Evolutionary conservation across 2,329 filamentous ascomycete genomes (phyloP).

Genomic region (Aaosphaeria pasadenensis): DNA sequence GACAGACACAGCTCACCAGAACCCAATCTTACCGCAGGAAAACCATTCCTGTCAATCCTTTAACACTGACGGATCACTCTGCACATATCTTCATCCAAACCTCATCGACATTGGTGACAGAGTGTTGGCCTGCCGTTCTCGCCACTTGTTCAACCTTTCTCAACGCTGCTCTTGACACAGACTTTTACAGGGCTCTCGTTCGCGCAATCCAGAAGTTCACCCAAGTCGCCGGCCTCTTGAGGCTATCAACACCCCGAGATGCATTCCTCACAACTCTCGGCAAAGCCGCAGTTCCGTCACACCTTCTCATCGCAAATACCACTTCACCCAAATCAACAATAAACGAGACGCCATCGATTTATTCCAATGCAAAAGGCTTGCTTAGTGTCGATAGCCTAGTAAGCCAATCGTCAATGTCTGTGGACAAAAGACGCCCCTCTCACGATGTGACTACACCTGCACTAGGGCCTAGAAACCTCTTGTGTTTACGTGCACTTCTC

Average conservation of each 20-base stretch:
- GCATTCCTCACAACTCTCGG: constrained; percentile 91
- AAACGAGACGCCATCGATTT: constrained; percentile 56
- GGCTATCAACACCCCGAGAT: constrained; percentile 82
- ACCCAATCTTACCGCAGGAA: constrained; percentile 70
- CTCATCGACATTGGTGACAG: constrained; percentile 79
- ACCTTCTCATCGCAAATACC: constrained; percentile 49
- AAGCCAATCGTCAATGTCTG: constrained; percentile 52
- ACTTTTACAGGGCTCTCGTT: constrained; percentile 90
- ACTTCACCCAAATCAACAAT: constrained; percentile 38
- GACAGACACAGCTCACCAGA: constrained; percentile 49
- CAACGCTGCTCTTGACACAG: constrained; percentile 84
- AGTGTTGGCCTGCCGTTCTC: constrained; percentile 93
- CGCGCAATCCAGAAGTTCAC: constrained; percentile 93
- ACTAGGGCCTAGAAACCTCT: constrained; percentile 82
- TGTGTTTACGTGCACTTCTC: constrained; percentile 86
- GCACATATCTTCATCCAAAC: constrained; percentile 68
- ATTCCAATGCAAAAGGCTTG: constrained; percentile 69
- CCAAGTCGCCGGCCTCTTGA: constrained; percentile 86
- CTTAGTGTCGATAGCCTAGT: constrained; percentile 71
- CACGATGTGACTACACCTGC: constrained; percentile 47
- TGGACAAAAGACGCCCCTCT: constrained; percentile 60
- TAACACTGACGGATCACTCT: constrained; percentile 70
- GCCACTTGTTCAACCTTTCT: constrained; percentile 95
- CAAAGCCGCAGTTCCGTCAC: constrained; percentile 87
- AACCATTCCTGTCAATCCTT: constrained; percentile 78